Evolutionary conservation across 2,329 filamentous ascomycete genomes (phyloP).

Genomic region (Curvularia hawaiiensis): DNA sequence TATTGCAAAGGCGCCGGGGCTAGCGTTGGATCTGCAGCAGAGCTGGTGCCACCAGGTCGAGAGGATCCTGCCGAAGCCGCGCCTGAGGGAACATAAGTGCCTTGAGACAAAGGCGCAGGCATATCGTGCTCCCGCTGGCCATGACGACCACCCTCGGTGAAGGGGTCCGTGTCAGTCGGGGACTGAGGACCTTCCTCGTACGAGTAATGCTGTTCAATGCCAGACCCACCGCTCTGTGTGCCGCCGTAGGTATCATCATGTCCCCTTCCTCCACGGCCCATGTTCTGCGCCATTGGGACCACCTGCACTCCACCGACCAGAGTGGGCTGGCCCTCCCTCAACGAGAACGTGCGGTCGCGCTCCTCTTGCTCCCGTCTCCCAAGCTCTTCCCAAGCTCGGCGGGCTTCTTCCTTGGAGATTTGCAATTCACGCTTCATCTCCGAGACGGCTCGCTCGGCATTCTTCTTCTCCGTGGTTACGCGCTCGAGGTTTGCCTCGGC

Average conservation of each 20-base stretch:
- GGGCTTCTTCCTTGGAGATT: conserved; percentile 95
- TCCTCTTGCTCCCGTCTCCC: conserved; percentile 93
- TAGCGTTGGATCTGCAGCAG: conserved; percentile 26
- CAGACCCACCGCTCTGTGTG: conserved; percentile 40
- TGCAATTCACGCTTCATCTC: conserved; percentile 93
- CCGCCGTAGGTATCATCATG: conserved; percentile 43
- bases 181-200: conserved; percentile 56
- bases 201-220: conserved; percentile 52
- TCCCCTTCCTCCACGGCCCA: conserved; percentile 50
- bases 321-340: conserved; percentile 86
- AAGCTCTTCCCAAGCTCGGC: conserved; percentile 95
- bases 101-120: conserved; percentile 37
- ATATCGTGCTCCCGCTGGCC: conserved; percentile 40
- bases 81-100: conserved; percentile 43
- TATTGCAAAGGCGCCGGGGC: conserved; percentile 36
- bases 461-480: conserved; percentile 70
- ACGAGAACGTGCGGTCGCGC: conserved; percentile 80
- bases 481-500: conserved; percentile 69
- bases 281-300: conserved; percentile 83
- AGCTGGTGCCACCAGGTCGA: conserved; percentile 24
- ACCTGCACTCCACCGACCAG: conserved; percentile 93
- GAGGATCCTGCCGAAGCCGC: conserved; percentile 27
- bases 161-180: conserved; percentile 66
- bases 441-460: conserved; percentile 75
- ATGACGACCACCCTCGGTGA: conserved; percentile 55